Base-by-base conservation (phyloP, 345 rosid species). In the Salix udensis region DNA sequence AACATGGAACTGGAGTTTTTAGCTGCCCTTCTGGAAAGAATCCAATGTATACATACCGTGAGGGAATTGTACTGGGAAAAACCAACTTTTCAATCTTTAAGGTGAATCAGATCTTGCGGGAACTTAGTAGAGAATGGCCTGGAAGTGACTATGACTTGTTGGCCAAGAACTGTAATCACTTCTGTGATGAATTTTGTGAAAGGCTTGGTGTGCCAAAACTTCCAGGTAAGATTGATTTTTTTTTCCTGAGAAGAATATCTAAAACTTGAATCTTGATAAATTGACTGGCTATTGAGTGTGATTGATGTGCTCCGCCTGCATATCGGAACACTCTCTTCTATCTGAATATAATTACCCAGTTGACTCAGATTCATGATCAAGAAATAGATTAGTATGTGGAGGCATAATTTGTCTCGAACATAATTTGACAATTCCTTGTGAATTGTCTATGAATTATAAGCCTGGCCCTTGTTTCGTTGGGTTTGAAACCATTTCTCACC, bases 81-180 rank as follows among this genome's bases (percentile, higher is more conserved):
- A 92, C 98, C 70, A 82, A 77, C 68, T 84, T 77, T 73, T 83
- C 95, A 21, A 86, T 84, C 83, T 88, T 39, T 78, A 84, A 86
- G 85, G 95, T 94, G 50, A 92, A 96, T 79, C 90, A 88, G 86
- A 87, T 94, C 65, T 82, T 96, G 80, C 88, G 89, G 70, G 97
- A 91, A 77, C 92, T 96, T 76, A 87, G 95, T 79, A 87, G 90
- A 82, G 91, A 91, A 76, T 96, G 99, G 99, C 91, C 89, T 76
- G 97, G 97, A 82, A 78, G 70, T 74, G 67, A 79, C 0, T 92
- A 96, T 73, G 99, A 94, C 81, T 86, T 93, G 87, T 79, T 96
- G 75, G 82, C 97, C 18, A 94, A 83, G 86, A 96, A 96, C 77
- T 96, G 99, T 81, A 96, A 96, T 81, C 98, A 96, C 84, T 96